These are phyloP conservation scores for Colletotrichum chrysophilum DNA, from an alignment of 2,329 filamentous ascomycete species.

Conservation along the genomic window DNA sequence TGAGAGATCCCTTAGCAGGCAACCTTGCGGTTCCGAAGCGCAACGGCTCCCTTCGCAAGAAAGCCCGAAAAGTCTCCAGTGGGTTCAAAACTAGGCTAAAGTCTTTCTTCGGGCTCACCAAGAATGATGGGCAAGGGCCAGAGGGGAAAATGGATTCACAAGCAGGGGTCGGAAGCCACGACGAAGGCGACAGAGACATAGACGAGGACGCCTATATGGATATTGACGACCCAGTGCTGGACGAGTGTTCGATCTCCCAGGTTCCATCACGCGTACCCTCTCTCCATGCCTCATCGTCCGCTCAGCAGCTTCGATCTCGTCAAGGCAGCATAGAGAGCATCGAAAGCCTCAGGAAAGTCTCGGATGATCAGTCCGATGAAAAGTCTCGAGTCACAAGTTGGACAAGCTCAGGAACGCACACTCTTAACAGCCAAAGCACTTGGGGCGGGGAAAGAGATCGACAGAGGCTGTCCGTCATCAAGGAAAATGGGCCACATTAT, in stretches of 20 bases:
- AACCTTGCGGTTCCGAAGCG: background rate
- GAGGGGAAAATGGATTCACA: background rate
- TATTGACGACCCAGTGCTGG: slow-evolving; percentile 38
- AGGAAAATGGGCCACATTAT: slow-evolving; percentile 55
- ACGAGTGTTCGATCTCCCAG: slow-evolving; percentile 50
- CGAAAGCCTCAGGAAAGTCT: slow-evolving; percentile 40
- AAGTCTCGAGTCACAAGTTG: slow-evolving; percentile 76
- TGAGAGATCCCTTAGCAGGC: slow-evolving; percentile 36
- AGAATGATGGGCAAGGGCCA: slow-evolving; percentile 36
- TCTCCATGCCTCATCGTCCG: slow-evolving; percentile 51
- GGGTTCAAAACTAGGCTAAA: slow-evolving; percentile 67
- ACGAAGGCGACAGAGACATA: slow-evolving; percentile 27
- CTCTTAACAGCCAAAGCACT: slow-evolving; percentile 48
- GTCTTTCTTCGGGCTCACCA: slow-evolving; percentile 55
- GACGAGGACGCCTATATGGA: slow-evolving; percentile 34
- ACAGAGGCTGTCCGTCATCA: slow-evolving; percentile 69
- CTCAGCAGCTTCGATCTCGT: slow-evolving; percentile 54
- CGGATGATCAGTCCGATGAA: slow-evolving; percentile 54
- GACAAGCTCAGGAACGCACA: slow-evolving; percentile 67
- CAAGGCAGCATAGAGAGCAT: slow-evolving; percentile 61
- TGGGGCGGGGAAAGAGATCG: slow-evolving; percentile 49
- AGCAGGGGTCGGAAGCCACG: background rate
- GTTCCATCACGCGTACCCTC: slow-evolving; percentile 56
- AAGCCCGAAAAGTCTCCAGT: slow-evolving; percentile 66
- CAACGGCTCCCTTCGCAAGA: slow-evolving; percentile 45